Base-by-base conservation (phyloP, 139 green algal species). In the Tetradesmus obliquus region DNA sequence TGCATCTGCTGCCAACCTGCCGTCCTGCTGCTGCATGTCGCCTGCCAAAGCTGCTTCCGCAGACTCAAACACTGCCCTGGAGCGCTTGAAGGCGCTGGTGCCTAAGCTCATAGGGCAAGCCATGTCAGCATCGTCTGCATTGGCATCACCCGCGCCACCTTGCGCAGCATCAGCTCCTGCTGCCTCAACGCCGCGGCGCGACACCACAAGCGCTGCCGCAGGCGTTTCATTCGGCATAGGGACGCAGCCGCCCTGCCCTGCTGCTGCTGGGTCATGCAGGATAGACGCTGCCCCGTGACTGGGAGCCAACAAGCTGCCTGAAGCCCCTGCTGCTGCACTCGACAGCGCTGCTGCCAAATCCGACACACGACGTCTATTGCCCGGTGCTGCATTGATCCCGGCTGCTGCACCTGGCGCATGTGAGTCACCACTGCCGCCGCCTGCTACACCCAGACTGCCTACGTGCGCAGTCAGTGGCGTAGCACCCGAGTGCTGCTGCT, bases 51-150 rank as follows among this genome's bases (percentile, higher is more conserved):
- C 87, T 74, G 71, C 71, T 15, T 53, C 60, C 5, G 54, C 53
- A 76, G 45, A 15, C 62, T 88, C 89, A 60, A 85, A 92, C 51
- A 88, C 89, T 20, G 81, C 66, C 1, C 89, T 62, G 12, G 82
- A 79, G 24, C 89, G 81, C 82, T 92, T 92, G 54, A 60, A 54
- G 0, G 69, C 69, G 55, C 80, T 89, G 5, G 80, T 87, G 17
- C 82, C 82, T 55, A 89, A 66, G 66, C 89, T 92, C 66, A 85
- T 89, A 51, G 89, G 89, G 62, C 89, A 92, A 69, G 81, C 45
- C 10, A 22, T 57, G 8, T 92, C 88, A 24, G n/a, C 32, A 22
- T 87, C 82, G 13, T 57, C 76, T 17, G 76, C 24, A 51, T 5
- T 17, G 24, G 13, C 32, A 32, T 15, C 82, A 51, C 51, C 53